Percentiles rank a stretch among this genome's conserved stretches.
Evolutionary conservation across 345 rosid species (phyloP).

Genomic region (Boechera retrofracta): DNA sequence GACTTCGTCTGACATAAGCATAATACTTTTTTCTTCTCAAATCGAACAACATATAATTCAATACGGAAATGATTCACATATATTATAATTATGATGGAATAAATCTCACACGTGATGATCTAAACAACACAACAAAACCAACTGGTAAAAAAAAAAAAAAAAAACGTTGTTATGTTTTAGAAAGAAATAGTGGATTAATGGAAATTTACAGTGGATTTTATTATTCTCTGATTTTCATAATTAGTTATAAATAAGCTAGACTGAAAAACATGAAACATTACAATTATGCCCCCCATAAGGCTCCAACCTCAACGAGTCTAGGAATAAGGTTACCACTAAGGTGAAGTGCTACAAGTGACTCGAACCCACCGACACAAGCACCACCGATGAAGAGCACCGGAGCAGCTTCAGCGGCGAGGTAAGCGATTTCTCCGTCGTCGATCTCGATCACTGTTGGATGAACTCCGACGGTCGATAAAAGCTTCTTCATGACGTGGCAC

Average conservation of each 20-base stretch:
- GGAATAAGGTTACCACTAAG: slow-evolving; percentile 88
- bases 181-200: slow-evolving; percentile 9
- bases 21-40: neutral
- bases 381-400: slow-evolving; percentile 92
- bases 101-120: slow-evolving; percentile 24
- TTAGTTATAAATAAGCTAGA: neutral
- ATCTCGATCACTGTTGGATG: slow-evolving; percentile 93
- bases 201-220: slow-evolving; percentile 32
- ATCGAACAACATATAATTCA: neutral
- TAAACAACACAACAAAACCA: neutral
- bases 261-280: neutral
- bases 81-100: slow-evolving; percentile 19
- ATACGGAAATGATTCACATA: slow-evolving; percentile 12
- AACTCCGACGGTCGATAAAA: slow-evolving; percentile 78
- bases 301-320: slow-evolving; percentile 87
- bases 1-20: neutral
- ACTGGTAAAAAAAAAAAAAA: neutral
- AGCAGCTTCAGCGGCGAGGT: slow-evolving; percentile 44
- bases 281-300: slow-evolving; percentile 47
- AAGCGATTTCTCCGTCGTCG: slow-evolving; percentile 70
- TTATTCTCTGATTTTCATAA: slow-evolving; percentile 13
- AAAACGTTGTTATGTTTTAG: slow-evolving; percentile 1
- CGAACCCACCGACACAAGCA: slow-evolving; percentile 80
- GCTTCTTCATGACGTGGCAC: slow-evolving; percentile 96
- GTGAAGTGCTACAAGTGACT: slow-evolving; percentile 90